These are phyloP conservation scores for Pichia cephalocereana DNA, from an alignment of 805 yeast species.

Conservation along the genomic window DNA sequence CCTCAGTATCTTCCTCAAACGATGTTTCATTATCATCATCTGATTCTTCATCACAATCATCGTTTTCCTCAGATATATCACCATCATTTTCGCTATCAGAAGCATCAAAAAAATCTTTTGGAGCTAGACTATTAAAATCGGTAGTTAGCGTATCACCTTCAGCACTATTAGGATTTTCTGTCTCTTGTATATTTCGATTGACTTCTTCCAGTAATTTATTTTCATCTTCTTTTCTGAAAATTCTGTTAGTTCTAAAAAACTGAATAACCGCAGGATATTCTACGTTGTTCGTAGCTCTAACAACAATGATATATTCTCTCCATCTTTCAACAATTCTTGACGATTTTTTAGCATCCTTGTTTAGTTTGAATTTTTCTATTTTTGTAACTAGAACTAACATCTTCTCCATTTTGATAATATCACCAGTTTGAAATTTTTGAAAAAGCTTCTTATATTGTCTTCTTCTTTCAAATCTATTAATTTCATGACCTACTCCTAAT, in stretches of 20 bases:
- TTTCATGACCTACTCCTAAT: conserved; percentile 9
- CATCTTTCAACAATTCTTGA: conserved; percentile 58
- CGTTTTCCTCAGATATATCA: not conserved
- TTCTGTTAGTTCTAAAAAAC: conserved; percentile 42
- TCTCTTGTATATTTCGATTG: not conserved
- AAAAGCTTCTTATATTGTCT: conserved; percentile 21
- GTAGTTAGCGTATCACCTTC: not conserved
- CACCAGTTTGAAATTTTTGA: conserved; percentile 39
- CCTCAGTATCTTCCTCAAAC: not conserved
- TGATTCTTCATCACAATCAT: not conserved
- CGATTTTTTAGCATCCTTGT: conserved; percentile 21
- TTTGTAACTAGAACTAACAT: conserved; percentile 52
- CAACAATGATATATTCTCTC: conserved; percentile 71
- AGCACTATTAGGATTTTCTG: not conserved
- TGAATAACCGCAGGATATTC: conserved; percentile 52
- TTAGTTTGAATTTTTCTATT: conserved; percentile 15
- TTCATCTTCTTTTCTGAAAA: conserved; percentile 17
- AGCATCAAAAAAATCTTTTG: not conserved
- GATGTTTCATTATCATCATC: not conserved
- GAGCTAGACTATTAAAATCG: not conserved
- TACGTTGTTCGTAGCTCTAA: conserved; percentile 47
- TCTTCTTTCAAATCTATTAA: conserved; percentile 13
- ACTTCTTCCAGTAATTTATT: not conserved
- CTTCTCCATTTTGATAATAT: conserved; percentile 54
- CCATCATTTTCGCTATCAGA: not conserved